Base-by-base conservation (phyloP, 495 filamentous ascomycete genomes). In the Wilcoxina mikolae region DNA sequence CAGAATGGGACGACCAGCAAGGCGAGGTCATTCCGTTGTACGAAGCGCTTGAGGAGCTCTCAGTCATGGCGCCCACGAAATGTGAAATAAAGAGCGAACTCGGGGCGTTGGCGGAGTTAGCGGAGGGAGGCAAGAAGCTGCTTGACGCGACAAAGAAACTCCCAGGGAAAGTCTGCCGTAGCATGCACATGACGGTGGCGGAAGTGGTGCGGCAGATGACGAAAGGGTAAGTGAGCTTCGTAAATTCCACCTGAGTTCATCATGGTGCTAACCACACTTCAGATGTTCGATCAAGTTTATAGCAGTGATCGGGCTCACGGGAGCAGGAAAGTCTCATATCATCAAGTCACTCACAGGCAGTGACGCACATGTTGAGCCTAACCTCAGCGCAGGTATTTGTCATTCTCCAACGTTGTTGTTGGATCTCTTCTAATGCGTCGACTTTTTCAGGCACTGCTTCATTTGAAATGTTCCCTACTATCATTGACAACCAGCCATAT, bases 291-390 rank as follows among this genome's bases (percentile, higher is more conserved):
- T 52, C 49, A 38, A 41, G 20, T 53, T 69, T n/a, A 64, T 69
- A 42, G 58, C 62, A 4, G 59, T 68, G 12, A 63, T 68, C 60
- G 69, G 69, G 29, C 56, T 69, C 15, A 70, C 69, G 1, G 69
- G 69, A 1, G 54, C 61, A 15, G 68, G 69, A 22, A 72, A 72
- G 56, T 67, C 57, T 11, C 68, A 58, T 20, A 69, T 72, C 53
- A 65, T 72, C 55, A 51, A 59, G 24, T 51, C 57, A 17, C 49
- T 57, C 11, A 58, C 56, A 11, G 54, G 53, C 28, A 24, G 50
- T 28, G 38, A 29, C 11, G 42, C 57, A 20, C 27, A 20, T 7
- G 46, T 60, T 25, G 56, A 56, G 10, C 54, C 57, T 29, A 27
- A 38, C 23, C 31, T 59, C n/a, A 25, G 46, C 17, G 29, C 47